Conservation (phyloP, 2,329 filamentous ascomycete genomes). For the Elsinoe necatrix region DNA sequence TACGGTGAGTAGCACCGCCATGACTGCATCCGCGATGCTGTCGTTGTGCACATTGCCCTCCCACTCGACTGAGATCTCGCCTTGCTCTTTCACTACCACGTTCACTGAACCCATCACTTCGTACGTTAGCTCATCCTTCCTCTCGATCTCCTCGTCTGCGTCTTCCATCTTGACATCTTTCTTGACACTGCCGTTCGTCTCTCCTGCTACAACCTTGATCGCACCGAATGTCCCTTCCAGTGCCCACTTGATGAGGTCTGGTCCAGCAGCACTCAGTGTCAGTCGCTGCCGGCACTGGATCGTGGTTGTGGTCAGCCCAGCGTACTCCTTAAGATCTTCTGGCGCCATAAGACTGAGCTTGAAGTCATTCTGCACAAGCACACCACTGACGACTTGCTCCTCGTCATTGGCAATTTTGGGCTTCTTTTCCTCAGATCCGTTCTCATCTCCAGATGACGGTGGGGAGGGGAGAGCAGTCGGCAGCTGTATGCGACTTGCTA, state of each 20-base stretch:
- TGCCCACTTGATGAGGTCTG: conserved; percentile 88
- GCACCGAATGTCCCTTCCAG: conserved; percentile 89
- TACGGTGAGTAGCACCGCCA: conserved; percentile 83
- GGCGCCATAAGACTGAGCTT: conserved; percentile 96
- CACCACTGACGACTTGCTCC: conserved; percentile 66
- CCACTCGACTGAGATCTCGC: conserved; percentile 88
- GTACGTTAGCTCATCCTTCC: conserved; percentile 43
- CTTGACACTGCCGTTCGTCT: conserved; percentile 27
- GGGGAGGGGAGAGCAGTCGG: conserved; percentile 38
- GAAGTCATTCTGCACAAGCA: conserved; percentile 95
- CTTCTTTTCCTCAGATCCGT: conserved; percentile 26
- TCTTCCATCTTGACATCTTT: conserved; percentile 28
- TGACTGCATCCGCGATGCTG: conserved; percentile 92
- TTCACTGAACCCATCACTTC: conserved; percentile 83
- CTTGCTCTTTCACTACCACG: conserved; percentile 50
- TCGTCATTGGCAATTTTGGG: conserved; percentile 41
- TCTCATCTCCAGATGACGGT: conserved; percentile 37
- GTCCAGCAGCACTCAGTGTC: conserved; percentile 75
- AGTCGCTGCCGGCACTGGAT: conserved; percentile 89
- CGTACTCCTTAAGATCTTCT: conserved; percentile 90
- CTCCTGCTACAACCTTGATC: conserved; percentile 45
- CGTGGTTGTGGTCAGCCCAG: conserved; percentile 90
- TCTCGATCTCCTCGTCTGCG: conserved; percentile 25
- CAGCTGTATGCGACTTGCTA: conserved; percentile 67
- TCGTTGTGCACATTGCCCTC: conserved; percentile 97